These are phyloP conservation scores for Fusarium euwallaceae DNA, from an alignment of 2,329 filamentous ascomycete species.

Conservation along the genomic window DNA sequence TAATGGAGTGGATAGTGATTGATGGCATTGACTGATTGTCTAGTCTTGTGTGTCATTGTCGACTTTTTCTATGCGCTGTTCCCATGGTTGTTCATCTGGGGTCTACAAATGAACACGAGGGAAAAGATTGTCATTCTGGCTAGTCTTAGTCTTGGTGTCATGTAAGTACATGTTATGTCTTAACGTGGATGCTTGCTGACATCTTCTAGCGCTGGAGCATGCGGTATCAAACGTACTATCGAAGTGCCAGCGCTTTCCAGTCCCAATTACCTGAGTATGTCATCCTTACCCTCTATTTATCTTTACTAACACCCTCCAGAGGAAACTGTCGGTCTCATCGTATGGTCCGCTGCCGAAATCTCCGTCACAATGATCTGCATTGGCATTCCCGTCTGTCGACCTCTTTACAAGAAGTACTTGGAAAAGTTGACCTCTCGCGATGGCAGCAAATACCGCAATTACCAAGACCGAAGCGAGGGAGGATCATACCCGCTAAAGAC, in stretches of 20 bases:
- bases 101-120: constrained; percentile 58
- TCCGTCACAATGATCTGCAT: constrained; percentile 57
- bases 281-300: fast-evolving
- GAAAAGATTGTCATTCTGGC: constrained; percentile 59
- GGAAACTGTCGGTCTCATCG: constrained; percentile 52
- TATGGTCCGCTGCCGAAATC: constrained; percentile 56
- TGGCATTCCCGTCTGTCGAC: constrained; percentile 55
- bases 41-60: constrained; percentile 46
- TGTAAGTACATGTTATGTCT: constrained; percentile 45
- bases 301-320: constrained; percentile 38
- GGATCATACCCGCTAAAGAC: constrained; percentile 32
- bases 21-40: not conserved
- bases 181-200: not conserved
- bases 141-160: constrained; percentile 58
- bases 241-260: constrained; percentile 48
- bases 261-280: constrained; percentile 38
- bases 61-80: constrained; percentile 58
- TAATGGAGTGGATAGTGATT: fast-evolving
- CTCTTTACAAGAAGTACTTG: constrained; percentile 50
- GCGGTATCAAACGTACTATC: constrained; percentile 47
- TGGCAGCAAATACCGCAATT: constrained; percentile 35
- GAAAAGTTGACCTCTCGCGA: constrained; percentile 41
- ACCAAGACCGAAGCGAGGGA: constrained; percentile 24
- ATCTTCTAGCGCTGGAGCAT: constrained; percentile 42
- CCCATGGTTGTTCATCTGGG: constrained; percentile 61